Evolutionary conservation across 805 yeast genomes (phyloP).

Genomic region (Lipomyces yamanashiensis): DNA sequence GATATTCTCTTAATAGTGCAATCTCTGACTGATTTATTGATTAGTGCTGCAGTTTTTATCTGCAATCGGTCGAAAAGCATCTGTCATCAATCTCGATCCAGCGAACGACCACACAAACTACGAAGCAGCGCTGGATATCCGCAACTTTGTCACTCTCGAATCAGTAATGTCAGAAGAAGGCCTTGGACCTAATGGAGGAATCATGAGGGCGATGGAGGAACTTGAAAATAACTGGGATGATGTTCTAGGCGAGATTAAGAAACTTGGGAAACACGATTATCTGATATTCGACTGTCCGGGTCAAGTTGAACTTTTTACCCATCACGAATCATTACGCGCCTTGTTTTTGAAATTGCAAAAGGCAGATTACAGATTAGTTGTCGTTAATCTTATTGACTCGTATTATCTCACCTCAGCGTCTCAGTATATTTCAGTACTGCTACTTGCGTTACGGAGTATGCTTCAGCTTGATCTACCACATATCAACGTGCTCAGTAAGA

Average conservation of each 20-base stretch:
- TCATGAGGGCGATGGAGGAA: constrained; percentile 82
- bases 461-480: constrained; percentile 91
- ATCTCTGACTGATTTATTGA: background rate
- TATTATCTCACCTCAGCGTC: constrained; percentile 83
- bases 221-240: constrained; percentile 61
- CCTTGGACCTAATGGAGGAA: constrained; percentile 89
- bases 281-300: constrained; percentile 88
- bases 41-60: constrained; percentile 79
- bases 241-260: constrained; percentile 60
- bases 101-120: constrained; percentile 77
- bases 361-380: constrained; percentile 64
- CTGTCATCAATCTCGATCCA: constrained; percentile 90
- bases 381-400: constrained; percentile 84
- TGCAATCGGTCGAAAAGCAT: constrained; percentile 88
- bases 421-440: constrained; percentile 79
- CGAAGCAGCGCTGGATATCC: constrained; percentile 74
- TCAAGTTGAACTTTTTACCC: constrained; percentile 93
- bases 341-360: constrained; percentile 71
- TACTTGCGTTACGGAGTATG: constrained; percentile 88
- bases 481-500: constrained; percentile 87
- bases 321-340: constrained; percentile 70
- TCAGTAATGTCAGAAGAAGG: constrained; percentile 74
- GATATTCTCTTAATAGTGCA: background rate
- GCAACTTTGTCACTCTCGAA: constrained; percentile 75
- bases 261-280: constrained; percentile 58